Percentiles rank a stretch among this genome's conserved stretches.
phyloP scores from a whole-genome alignment of 73 alveolate genomes.

The Durusdinium trenchii region DNA sequence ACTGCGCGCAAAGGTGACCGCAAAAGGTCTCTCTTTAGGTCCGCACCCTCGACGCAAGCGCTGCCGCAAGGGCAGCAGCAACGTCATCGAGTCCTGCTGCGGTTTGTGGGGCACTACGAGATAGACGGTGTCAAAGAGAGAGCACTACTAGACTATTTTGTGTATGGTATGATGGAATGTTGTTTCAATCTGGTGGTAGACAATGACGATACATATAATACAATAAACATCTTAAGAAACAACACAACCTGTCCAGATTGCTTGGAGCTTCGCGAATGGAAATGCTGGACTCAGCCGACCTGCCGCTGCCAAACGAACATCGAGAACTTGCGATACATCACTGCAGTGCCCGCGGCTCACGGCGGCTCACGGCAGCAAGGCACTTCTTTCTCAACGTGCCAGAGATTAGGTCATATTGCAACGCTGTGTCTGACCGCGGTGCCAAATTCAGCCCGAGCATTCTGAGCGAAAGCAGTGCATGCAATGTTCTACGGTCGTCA shows the following conservation, averaged over 20 bases:
- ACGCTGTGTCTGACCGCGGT: slow-evolving; percentile 2
- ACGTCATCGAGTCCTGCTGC: slow-evolving; percentile 50
- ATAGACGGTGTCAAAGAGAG: background rate
- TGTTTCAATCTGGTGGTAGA: no score
- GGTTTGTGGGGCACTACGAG: background rate
- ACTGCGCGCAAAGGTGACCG: background rate
- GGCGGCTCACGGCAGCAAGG: background rate
- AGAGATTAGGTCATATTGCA: background rate
- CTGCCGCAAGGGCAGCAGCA: slow-evolving; percentile 81
- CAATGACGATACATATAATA: no score
- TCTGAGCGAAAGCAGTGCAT: slow-evolving; percentile 1
- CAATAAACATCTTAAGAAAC: no score
- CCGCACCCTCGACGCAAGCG: slow-evolving; percentile 81
- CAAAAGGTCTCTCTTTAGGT: background rate
- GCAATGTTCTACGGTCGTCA: background rate
- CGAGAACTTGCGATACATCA: background rate
- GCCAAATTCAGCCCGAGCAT: slow-evolving; percentile 64
- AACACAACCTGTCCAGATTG: slow-evolving; percentile 58
- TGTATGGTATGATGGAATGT: no score
- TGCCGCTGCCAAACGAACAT: background rate
- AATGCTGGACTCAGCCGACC: slow-evolving; percentile 71
- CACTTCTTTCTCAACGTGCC: background rate
- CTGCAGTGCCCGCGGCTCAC: background rate
- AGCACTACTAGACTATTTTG: no score
- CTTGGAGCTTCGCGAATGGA: slow-evolving; percentile 60